Base-by-base conservation (phyloP, 345 rosid genomes). In the Clarkia xantiana region DNA sequence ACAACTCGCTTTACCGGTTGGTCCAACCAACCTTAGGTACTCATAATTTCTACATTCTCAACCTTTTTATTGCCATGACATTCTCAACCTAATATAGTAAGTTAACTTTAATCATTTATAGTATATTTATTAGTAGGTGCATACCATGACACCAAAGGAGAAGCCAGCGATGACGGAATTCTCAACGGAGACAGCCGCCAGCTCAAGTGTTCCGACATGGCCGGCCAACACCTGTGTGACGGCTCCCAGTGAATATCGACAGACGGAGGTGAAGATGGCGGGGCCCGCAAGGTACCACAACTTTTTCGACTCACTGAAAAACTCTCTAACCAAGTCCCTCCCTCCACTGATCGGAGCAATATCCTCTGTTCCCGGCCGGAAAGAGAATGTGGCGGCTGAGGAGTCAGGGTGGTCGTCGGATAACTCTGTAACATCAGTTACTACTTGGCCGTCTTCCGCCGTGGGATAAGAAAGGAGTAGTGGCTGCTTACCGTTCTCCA, bases 221-320 rank as follows among this genome's bases (percentile, higher is more conserved):
- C 95, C 94, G 45, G 90, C 53, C 40, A 81, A 76, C 57, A 79
- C 76, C 54, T 79, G 95, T 55, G 91, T 81, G 58, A 77, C n/a
- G 51, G 95, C 95, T 4, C 97, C 97, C 10, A 90, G 91, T 16
- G 95, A 82, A 68, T 90, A 90, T 52, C 77, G 81, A 55, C 68
- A 74, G 12, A 83, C 0, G 45, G 80, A 64, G 48, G 97, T 90
- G 82, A 86, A 90, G 64, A 90, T 79, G 66, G 97, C 97, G 0
- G 97, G 95, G 8, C 86, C 91, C 0, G 97, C 97, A 0, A 90
- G 71, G 74, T 49, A 78, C 97, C 97, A 86, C 2, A 90, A 72
- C 61, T 79, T 90, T 60, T 69, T 77, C 19, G 71, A 52, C 49
- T 90, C 95, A 6, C 20, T 42, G 43, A 43, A 47, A 60, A 73